Base-by-base conservation (phyloP, 495 filamentous ascomycete species). In the Tetracladium setigerum region DNA sequence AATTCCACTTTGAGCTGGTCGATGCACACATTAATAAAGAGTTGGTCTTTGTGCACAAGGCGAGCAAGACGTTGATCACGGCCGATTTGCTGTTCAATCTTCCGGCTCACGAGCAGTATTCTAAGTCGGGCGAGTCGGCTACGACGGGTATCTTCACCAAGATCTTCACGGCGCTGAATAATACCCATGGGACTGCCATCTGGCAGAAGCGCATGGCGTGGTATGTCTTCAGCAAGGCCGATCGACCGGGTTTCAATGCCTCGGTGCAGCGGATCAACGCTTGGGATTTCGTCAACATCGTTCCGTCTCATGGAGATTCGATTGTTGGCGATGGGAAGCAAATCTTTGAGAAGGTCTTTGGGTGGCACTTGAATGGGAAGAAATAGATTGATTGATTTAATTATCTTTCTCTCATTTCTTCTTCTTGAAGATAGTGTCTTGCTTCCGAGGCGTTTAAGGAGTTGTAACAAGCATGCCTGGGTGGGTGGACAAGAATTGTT, bases 261-360 rank as follows among this genome's bases (percentile, higher is more conserved):
- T 86, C 83, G 51, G 67, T 87, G 30, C 59, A 61, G 52, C 70
- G 77, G 50, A 94, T 98, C 52, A 69, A 73, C 24, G 59, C 57
- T 34, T 98, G 91, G 91, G 86, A 91, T 50, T 90, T 95, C 57
- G 82, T 89, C 51, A 83, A 79, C 15, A 74, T 98, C 50, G 80
- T 97, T 58, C 88, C 89, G 1, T 96, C 90, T 61, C 92, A 98
- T 71, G 92, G 92, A 8, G 92, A 98, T 72, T 81, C 86, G 24
- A 82, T 96, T 50, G 83, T 89, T 62, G 79, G 66, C 15, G 76
- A 76, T 32, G 89, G 76, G 24, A 92, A 88, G 68, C 79, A 69
- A 8, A 68, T 92, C 30, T 98, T 89, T 50, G 67, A 76, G 63
- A 86, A 85, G 64, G 74, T 95, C 10, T 87, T 95, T 68, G 81